phyloP scores from a whole-genome alignment of 768 basidiomycete genomes.

The Tricholoma hemisulphureum region DNA sequence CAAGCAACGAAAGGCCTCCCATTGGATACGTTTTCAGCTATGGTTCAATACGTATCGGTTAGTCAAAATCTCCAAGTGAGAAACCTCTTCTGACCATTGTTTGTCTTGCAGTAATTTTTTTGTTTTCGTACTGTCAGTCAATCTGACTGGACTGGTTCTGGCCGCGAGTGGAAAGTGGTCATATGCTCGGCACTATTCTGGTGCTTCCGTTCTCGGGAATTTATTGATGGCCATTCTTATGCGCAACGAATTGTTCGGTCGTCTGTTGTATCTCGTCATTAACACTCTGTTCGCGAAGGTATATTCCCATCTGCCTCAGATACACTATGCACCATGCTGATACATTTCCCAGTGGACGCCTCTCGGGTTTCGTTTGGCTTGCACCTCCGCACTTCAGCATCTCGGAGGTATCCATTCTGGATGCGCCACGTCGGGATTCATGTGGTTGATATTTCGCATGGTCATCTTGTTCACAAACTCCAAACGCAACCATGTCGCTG shows the following conservation, averaged over 20 bases:
- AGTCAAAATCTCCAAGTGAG: constrained; percentile 9
- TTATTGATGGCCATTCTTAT: constrained; percentile 69
- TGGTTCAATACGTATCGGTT: constrained; percentile 84
- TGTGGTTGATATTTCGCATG: constrained; percentile 69
- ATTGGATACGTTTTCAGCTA: constrained; percentile 58
- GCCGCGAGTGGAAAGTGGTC: constrained; percentile 64
- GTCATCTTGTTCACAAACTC: constrained; percentile 52
- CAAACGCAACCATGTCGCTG: constrained; percentile 47
- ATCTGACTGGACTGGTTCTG: constrained; percentile 57
- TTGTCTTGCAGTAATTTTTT: constrained; percentile 64
- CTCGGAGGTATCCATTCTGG: constrained; percentile 85
- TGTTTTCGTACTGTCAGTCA: constrained; percentile 56
- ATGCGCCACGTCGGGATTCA: constrained; percentile 71
- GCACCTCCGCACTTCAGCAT: constrained; percentile 74
- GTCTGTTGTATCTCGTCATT: constrained; percentile 67
- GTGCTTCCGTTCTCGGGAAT: constrained; percentile 75
- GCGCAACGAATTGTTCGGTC: constrained; percentile 81
- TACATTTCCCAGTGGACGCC: constrained; percentile 41
- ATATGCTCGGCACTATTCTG: constrained; percentile 64
- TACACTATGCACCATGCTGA: neutral
- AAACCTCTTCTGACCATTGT: neutral
- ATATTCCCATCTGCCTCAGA: neutral
- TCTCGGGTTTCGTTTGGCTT: constrained; percentile 58
- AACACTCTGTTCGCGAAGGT: constrained; percentile 83
- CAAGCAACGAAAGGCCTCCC: constrained; percentile 40